Conservation (phyloP, 305 asterid species). For the Fraxinus angustifolia region DNA sequence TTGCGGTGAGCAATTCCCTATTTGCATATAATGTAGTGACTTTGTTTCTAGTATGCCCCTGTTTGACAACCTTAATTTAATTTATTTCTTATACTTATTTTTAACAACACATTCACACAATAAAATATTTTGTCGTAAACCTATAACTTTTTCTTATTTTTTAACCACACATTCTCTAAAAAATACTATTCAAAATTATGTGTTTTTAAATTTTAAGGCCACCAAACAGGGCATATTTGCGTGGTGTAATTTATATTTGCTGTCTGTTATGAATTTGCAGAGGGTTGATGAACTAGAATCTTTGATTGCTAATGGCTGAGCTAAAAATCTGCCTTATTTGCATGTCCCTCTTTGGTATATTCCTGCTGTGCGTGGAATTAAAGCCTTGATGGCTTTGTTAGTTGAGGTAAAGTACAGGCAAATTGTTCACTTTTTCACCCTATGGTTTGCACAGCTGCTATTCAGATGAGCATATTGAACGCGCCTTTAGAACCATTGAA, state of each 20-base stretch:
- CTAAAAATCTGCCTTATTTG: neutral
- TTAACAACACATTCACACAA: no score
- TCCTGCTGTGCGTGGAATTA: neutral
- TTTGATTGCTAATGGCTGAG: neutral
- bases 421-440: neutral
- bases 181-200: no score
- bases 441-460: neutral
- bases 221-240: no score
- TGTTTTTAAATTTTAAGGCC: no score
- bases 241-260: neutral
- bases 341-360: neutral
- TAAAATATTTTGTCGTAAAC: no score
- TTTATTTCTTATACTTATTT: no score
- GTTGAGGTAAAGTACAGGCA: neutral
- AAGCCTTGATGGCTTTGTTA: neutral
- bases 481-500: neutral
- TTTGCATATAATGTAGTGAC: neutral
- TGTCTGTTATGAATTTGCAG: neutral
- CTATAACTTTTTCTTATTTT: no score
- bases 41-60: neutral
- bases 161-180: no score
- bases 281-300: neutral
- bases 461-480: neutral
- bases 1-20: slow-evolving; percentile 35
- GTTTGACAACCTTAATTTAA: no score